These are phyloP conservation scores for Pugionium cornutum DNA, from an alignment of 345 rosid species.

Conservation along the genomic window DNA sequence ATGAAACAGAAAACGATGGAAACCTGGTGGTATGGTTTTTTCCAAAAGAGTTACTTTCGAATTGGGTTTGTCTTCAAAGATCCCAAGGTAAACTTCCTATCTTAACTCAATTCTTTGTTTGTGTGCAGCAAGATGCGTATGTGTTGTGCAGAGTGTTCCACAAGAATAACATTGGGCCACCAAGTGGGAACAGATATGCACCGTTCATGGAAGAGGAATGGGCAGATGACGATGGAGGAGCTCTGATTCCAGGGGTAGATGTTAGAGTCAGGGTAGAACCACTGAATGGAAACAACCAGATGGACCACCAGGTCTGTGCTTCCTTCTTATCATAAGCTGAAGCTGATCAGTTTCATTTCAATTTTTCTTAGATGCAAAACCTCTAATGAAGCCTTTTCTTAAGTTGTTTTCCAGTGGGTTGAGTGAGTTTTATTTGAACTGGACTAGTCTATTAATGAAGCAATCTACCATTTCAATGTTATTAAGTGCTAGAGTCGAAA, in stretches of 20 bases:
- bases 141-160: slow-evolving; percentile 61
- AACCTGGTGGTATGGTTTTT: slow-evolving; percentile 47
- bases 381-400: neutral
- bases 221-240: slow-evolving; percentile 52
- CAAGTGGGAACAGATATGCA: slow-evolving; percentile 78
- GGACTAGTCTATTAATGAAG: neutral
- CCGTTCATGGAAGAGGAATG: slow-evolving; percentile 82
- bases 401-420: neutral
- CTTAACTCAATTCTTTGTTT: slow-evolving; percentile 27
- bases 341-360: neutral
- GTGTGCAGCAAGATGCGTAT: slow-evolving; percentile 57
- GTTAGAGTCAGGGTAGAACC: slow-evolving; percentile 43
- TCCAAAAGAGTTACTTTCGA: neutral
- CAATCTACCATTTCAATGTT: neutral
- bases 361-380: neutral
- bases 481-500: too few relatives aligned
- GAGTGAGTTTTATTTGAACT: neutral
- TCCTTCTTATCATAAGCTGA: neutral
- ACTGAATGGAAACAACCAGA: slow-evolving; percentile 26
- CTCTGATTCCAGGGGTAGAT: slow-evolving; percentile 65
- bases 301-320: neutral
- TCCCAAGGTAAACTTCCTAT: neutral
- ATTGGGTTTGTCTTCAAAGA: neutral
- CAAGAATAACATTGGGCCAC: slow-evolving; percentile 73
- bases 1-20: slow-evolving; percentile 51